Evolutionary conservation across 192 early-diverging fungal genomes (phyloP).

Genomic region (Coemansia sp.): DNA sequence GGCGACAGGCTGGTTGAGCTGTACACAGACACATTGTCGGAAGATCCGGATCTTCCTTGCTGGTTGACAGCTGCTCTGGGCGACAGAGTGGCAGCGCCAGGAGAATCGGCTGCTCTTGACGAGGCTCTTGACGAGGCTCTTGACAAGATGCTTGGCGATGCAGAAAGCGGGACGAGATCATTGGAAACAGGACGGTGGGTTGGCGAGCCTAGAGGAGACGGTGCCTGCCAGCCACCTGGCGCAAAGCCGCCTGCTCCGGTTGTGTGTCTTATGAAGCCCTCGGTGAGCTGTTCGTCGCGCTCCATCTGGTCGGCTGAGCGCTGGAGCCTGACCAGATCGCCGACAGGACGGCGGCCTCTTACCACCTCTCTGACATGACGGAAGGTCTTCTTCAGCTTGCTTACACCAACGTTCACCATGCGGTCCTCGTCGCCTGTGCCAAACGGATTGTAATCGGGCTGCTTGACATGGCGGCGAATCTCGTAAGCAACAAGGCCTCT

Average conservation of each 20-base stretch:
- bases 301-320: constrained; percentile 22
- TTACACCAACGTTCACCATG: constrained; percentile 23
- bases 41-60: not conserved
- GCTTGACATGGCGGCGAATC: constrained; percentile 56
- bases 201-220: constrained; percentile 23
- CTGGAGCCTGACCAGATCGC: constrained; percentile 13
- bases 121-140: not conserved
- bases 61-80: not conserved
- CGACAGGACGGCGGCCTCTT: constrained; percentile 16
- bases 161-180: constrained; percentile 4
- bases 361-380: constrained; percentile 19
- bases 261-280: constrained; percentile 46
- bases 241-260: constrained; percentile 48
- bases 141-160: not conserved
- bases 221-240: constrained; percentile 33
- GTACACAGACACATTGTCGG: constrained; percentile 2
- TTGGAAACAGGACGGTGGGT: not conserved
- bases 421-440: constrained; percentile 37
- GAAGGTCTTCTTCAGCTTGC: constrained; percentile 23
- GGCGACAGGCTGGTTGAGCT: constrained; percentile 4
- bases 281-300: constrained; percentile 34
- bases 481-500: constrained; percentile 47
- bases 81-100: not conserved
- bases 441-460: constrained; percentile 55
- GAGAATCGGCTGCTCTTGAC: not conserved